Evolutionary conservation across 345 rosid genomes (phyloP).

Genomic region (Sisymbrium irio): DNA sequence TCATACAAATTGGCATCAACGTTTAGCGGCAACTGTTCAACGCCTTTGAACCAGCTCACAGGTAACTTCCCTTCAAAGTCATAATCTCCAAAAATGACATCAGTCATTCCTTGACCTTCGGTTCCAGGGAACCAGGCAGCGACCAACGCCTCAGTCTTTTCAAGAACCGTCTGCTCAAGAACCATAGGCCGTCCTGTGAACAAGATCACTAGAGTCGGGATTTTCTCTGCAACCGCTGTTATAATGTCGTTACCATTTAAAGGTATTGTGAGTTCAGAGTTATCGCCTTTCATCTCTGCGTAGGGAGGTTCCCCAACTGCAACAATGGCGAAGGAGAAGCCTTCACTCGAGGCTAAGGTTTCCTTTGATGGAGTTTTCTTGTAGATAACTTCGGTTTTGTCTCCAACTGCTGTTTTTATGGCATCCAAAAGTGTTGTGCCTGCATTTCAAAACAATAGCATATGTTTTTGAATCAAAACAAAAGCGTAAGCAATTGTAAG

Average conservation of each 20-base stretch:
- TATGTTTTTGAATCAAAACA: neutral
- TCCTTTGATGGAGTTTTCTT: conserved; percentile 57
- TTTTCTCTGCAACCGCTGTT: conserved; percentile 50
- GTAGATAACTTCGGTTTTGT: conserved; percentile 58
- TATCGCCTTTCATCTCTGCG: conserved; percentile 69
- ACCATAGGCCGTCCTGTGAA: conserved; percentile 78
- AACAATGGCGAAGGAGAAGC: conserved; percentile 61
- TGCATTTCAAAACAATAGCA: conserved; percentile 19
- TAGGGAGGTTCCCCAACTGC: conserved; percentile 82
- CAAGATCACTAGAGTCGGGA: conserved; percentile 61
- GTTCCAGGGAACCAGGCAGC: conserved; percentile 95
- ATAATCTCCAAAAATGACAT: conserved; percentile 65
- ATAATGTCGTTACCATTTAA: conserved; percentile 51
- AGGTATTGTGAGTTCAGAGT: conserved; percentile 58
- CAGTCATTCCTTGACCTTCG: conserved; percentile 67
- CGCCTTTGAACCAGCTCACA: conserved; percentile 64
- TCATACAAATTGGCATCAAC: conserved; percentile 40
- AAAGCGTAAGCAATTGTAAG: no score
- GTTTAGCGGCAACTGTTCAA: conserved; percentile 33
- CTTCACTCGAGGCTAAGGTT: conserved; percentile 40
- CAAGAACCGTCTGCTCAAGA: conserved; percentile 53
- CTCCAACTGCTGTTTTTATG: conserved; percentile 55
- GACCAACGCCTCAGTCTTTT: conserved; percentile 59
- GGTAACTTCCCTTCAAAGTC: conserved; percentile 66
- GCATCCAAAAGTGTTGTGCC: conserved; percentile 87